Conservation (phyloP, 768 basidiomycete species). For the Glaciozyma antarctica region DNA sequence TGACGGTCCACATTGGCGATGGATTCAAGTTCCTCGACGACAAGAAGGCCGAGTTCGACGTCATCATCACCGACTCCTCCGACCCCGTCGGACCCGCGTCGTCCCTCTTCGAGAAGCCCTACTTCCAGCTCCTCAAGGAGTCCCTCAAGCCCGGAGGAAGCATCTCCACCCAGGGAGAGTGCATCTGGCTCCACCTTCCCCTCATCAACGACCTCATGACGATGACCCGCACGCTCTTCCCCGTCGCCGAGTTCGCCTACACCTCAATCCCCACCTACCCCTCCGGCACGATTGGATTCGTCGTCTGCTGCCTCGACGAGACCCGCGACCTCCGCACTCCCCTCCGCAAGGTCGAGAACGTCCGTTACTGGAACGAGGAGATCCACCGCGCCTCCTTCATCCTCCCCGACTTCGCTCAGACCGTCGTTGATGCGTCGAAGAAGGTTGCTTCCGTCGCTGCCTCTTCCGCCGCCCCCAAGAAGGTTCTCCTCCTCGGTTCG, state of each 20-base stretch:
- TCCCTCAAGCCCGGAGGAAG: constrained; percentile 80
- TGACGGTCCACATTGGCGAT: constrained; percentile 78
- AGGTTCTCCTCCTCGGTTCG: constrained; percentile 79
- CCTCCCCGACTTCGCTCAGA: constrained; percentile 83
- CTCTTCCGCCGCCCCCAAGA: constrained; percentile 42
- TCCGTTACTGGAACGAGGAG: constrained; percentile 69
- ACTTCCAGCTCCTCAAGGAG: constrained; percentile 87
- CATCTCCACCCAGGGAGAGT: constrained; percentile 93
- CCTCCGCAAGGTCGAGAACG: constrained; percentile 55
- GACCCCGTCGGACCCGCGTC: constrained; percentile 95
- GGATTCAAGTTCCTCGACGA: constrained; percentile 94
- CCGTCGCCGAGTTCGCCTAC: constrained; percentile 76
- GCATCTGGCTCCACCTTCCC: constrained; percentile 83
- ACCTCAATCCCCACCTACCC: constrained; percentile 98
- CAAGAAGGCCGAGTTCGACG: constrained; percentile 74
- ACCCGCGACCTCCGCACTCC: constrained; percentile 62
- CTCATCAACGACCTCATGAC: constrained; percentile 67
- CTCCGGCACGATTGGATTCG: constrained; percentile 93
- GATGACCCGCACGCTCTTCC: constrained; percentile 65
- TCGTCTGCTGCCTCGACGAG: constrained; percentile 69
- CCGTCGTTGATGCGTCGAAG: constrained; percentile 49
- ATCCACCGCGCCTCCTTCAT: constrained; percentile 76
- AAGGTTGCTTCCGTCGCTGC: constrained; percentile 35
- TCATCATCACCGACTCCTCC: constrained; percentile 97
- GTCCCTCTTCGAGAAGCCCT: constrained; percentile 88